Conservation (phyloP, 176 grass and related monocot species). For the Ampelocalamus luodianensis region DNA sequence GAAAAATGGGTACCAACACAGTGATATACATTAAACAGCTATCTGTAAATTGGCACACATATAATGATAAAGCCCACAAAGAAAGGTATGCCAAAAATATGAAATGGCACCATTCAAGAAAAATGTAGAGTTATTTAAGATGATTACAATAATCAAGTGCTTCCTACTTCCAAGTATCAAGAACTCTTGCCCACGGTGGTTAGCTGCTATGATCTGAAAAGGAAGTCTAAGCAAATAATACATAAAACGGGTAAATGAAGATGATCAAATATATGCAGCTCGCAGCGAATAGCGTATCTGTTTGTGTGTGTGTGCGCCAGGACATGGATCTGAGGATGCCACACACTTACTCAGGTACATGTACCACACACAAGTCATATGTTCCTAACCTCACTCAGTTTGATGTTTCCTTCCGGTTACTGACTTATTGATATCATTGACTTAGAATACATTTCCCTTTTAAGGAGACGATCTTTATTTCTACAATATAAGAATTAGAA, state of each 20-base stretch:
- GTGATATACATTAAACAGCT: not conserved
- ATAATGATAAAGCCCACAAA: not conserved
- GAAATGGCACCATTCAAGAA: not conserved
- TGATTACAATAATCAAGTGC: not conserved
- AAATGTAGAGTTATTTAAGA: conserved; percentile 11
- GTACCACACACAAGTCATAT: conserved; percentile 19
- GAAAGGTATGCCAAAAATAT: not conserved
- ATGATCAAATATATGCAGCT: not conserved
- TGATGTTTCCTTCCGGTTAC: conserved; percentile 11
- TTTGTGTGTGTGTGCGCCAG: not conserved
- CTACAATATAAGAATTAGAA: conserved; percentile 6
- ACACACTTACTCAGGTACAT: not conserved
- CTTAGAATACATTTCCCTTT: not conserved
- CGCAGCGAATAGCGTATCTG: not conserved
- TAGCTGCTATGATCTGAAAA: not conserved
- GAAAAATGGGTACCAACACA: not conserved
- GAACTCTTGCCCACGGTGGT: not conserved
- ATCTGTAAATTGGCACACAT: not conserved
- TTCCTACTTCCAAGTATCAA: not conserved
- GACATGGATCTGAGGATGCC: not conserved
- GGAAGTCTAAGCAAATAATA: not conserved
- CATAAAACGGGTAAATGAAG: not conserved
- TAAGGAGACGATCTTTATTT: not conserved
- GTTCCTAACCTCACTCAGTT: conserved; percentile 11
- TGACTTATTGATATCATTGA: conserved; percentile 6